phyloP scores from a whole-genome alignment of 2,329 filamentous ascomycete genomes.

The Monosporascus sp. region DNA sequence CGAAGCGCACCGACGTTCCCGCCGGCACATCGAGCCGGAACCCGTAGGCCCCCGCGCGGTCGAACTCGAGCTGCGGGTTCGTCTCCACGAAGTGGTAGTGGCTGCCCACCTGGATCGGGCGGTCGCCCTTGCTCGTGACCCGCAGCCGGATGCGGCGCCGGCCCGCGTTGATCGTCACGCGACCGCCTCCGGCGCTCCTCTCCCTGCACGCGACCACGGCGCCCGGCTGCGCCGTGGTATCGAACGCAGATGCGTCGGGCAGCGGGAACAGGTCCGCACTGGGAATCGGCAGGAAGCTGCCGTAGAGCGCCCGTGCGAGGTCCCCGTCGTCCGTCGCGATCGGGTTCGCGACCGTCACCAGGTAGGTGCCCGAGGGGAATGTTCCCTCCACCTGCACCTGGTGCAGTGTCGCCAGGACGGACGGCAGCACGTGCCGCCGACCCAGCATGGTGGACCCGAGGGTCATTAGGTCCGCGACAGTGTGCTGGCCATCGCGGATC shows the following conservation, averaged over 20 bases:
- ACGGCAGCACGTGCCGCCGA: constrained; percentile 82
- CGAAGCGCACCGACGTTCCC: constrained; percentile 87
- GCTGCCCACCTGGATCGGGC: constrained; percentile 87
- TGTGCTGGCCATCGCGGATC: constrained; percentile 92
- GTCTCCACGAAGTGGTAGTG: constrained; percentile 96
- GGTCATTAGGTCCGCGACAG: constrained; percentile 87
- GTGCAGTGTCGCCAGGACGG: constrained; percentile 70
- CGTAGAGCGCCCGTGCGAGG: constrained; percentile 81
- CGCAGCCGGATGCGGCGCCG: constrained; percentile 67
- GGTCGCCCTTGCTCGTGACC: constrained; percentile 82
- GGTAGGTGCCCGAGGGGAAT: constrained; percentile 83
- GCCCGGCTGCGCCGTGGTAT: constrained; percentile 66
- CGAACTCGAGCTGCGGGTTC: constrained; percentile 87
- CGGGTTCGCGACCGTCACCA: constrained; percentile 90
- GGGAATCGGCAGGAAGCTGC: constrained; percentile 83
- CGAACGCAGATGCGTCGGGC: constrained; percentile 60
- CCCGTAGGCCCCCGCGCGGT: constrained; percentile 76
- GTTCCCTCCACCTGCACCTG: constrained; percentile 94
- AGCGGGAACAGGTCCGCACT: constrained; percentile 62
- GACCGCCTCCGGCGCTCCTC: constrained; percentile 36
- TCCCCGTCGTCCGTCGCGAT: constrained; percentile 83
- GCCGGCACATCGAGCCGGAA: constrained; percentile 85
- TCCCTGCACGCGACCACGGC: constrained; percentile 60
- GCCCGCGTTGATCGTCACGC: constrained; percentile 67
- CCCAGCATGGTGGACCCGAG: constrained; percentile 90